Base-by-base conservation (phyloP, 768 basidiomycete species). In the Scleroderma bovista region DNA sequence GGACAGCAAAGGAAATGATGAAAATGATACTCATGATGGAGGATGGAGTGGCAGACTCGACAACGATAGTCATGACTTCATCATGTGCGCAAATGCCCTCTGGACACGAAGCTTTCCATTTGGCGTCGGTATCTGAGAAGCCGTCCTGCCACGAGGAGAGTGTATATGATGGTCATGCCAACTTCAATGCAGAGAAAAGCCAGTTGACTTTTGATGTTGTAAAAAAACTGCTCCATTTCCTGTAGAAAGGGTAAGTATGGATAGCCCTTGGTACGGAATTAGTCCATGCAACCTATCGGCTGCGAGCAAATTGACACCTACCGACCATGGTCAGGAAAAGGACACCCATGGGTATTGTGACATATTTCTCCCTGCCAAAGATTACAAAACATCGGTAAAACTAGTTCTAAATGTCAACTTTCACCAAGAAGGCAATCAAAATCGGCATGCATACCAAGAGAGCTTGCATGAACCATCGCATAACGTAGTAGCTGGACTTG, bases 41-140 rank as follows among this genome's bases (percentile, higher is more conserved):
- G 44, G 69, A 70, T 13, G 64, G 39, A 1, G 62, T 51, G 2
- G 71, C 67, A 10, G 66, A 69, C 46, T 75, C 71, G 52, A 74
- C 51, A 19, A 72, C 47, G 61, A 73, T 71, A 20, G 59, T 50
- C 2, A 56, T 44, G 0, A 69, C 59, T 5, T 50, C 55, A 16
- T 63, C 54, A 47, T 8, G 50, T 46, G 17, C 47, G 51, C 19
- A 57, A 10, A 22, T 60, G 48, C 39, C 52, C 51, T 5, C 23
- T 46, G 31, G 51, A 68, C 3, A 63, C 46, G n/a, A 44, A 29
- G 11, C 29, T 5, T 41, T n/a, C 26, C 33, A 62, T 55, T 16
- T 50, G 53, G 3, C 12, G 36, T 19, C 66, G 63, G 24, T 58
- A 23, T 16, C 47, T 8, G 8, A 62, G 50, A 4, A 74, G 58